Evolutionary conservation across 306 rosid species (phyloP), one percentile per base, ranked within the genome.

Genomic region (Vigna trinervia): DNA sequence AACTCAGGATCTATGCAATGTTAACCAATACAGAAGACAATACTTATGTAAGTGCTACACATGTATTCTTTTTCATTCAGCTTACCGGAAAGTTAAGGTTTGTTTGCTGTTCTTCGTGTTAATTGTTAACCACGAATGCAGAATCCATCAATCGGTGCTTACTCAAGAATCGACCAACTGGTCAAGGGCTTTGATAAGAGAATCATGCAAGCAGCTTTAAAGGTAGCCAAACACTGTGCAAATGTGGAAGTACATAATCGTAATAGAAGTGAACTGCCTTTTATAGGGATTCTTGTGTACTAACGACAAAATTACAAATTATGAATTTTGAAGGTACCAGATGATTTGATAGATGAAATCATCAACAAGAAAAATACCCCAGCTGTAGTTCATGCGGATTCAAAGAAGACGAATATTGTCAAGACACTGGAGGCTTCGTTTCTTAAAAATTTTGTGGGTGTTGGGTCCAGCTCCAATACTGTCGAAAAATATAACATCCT

Each of bases 101-200:
- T 66, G 72, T 74, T 71, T 75, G 12, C 39, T 3, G 3, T 56
- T 64, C 48, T 84, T 81, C 60, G 34, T 73, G 13, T 8, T 45
- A 45, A 45, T 45, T 45, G 1, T 59, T 36, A 75, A 80, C 46
- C n/a, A 13, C 19, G 8, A 70, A 34, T 78, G 81, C 88, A 92
- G 97, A 89, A 89, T 54, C 86, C 93, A 7, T 38, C 72, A 26
- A 78, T 90, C 9, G 93, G 97, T 70, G 93, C 93, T 32, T 95
- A 95, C 86, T 90, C 98, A 15, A 85, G 88, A 76, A 69, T 95
- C 76, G 69, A 78, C 45, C 81, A 89, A 68, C 79, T 90, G 22
- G 81, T 95, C 54, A 80, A 83, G 9, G 96, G 97, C 52, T 95
- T 95, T 54, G 92, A 89, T 66, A 84, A 84, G 76, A 81, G 48